A percentile compares a stretch with the other conserved stretches of the same genome.
Evolutionary conservation across 2,329 filamentous ascomycete species (phyloP).

Genomic region (Monascus ruber): DNA sequence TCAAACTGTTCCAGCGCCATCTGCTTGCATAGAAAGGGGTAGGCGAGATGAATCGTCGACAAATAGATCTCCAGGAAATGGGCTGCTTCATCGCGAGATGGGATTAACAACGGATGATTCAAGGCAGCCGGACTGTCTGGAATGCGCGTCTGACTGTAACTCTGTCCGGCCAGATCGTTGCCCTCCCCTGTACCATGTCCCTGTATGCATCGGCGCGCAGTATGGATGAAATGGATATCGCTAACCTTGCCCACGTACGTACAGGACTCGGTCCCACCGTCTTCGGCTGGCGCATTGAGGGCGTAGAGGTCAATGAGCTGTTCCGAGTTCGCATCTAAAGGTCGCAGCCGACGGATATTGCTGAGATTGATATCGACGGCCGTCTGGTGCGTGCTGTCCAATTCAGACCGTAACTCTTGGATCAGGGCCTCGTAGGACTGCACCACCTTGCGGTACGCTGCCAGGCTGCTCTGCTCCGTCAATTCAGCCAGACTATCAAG

Average conservation of each 20-base stretch:
- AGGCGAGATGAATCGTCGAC: constrained; percentile 25
- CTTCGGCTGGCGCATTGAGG: too few relatives aligned
- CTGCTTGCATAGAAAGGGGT: constrained; percentile 20
- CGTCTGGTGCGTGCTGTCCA: constrained; percentile 5
- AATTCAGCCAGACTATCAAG: not conserved
- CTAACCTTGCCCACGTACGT: constrained; percentile 29
- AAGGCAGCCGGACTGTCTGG: constrained; percentile 4
- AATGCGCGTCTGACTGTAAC: constrained; percentile 6
- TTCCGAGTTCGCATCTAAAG: constrained; percentile 3
- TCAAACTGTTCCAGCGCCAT: constrained; percentile 9
- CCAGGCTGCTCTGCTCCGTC: constrained; percentile 1
- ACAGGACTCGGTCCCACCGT: constrained; percentile 3
- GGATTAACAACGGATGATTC: constrained; percentile 6
- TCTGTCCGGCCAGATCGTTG: constrained; percentile 11
- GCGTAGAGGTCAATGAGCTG: not conserved
- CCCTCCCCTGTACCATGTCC: constrained; percentile 11
- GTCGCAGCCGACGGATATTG: constrained; percentile 6
- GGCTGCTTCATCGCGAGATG: constrained; percentile 8
- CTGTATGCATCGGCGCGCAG: constrained; percentile 17
- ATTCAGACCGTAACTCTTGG: constrained; percentile 4
- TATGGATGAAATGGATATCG: constrained; percentile 27
- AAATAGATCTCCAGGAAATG: constrained; percentile 18
- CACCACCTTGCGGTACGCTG: constrained; percentile 4
- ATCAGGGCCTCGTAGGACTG: constrained; percentile 9
- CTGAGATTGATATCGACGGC: constrained; percentile 11